Percentiles rank a stretch among this genome's conserved stretches.
These are phyloP conservation scores for Flaveria linearis DNA, from an alignment of 129 eudicot genomes.

Conservation along the genomic window DNA sequence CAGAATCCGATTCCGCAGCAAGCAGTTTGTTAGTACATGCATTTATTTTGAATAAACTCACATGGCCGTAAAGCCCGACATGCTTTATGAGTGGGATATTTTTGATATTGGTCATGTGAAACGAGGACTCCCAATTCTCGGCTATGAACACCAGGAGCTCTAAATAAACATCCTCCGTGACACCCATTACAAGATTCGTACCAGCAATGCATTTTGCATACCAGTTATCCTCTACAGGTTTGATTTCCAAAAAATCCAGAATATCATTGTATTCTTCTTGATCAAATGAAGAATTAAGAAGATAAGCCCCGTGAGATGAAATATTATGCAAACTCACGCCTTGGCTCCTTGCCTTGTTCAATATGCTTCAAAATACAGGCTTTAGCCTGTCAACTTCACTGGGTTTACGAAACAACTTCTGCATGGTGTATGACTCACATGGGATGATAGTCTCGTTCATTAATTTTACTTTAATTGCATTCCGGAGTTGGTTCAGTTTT, in stretches of 20 bases:
- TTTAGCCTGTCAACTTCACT: conserved; percentile 48
- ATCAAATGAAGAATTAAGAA: conserved; percentile 51
- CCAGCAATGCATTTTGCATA: conserved; percentile 57
- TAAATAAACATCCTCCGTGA: conserved; percentile 40
- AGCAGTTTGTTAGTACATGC: conserved; percentile 23
- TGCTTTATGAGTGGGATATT: conserved; percentile 46
- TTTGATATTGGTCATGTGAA: conserved; percentile 37
- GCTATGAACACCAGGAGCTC: conserved; percentile 50
- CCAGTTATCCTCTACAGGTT: conserved; percentile 45
- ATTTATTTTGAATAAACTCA: conserved; percentile 30
- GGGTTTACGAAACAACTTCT: conserved; percentile 51
- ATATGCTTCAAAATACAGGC: conserved; percentile 48
- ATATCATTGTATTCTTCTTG: conserved; percentile 24
- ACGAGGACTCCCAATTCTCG: conserved; percentile 40
- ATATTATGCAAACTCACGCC: conserved; percentile 41
- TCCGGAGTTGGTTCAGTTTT: conserved; percentile 37
- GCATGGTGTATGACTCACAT: conserved; percentile 42
- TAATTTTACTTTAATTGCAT: conserved; percentile 35
- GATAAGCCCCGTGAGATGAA: conserved; percentile 53
- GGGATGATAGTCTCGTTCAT: conserved; percentile 45
- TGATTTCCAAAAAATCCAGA: conserved; percentile 42
- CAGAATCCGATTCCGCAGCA: conserved; percentile 12
- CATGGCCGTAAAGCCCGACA: conserved; percentile 27
- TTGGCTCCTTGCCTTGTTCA: conserved; percentile 33
- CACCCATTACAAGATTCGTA: conserved; percentile 47